Percentiles rank a stretch among this genome's conserved stretches.
phyloP scores from a whole-genome alignment of 331 rosid genomes.

The Arachis monticola region DNA sequence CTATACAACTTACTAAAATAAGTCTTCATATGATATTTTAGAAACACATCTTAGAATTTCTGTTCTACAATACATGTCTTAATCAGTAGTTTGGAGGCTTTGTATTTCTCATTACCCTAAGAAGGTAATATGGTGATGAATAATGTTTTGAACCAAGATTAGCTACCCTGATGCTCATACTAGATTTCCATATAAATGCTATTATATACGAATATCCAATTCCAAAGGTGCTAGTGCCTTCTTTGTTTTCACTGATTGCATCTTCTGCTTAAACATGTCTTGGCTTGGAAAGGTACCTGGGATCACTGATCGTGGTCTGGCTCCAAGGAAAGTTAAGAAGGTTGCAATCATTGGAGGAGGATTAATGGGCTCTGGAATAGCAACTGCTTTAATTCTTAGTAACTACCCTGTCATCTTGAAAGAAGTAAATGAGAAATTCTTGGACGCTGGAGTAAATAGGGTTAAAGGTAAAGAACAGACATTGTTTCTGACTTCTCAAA shows the following conservation, averaged over 20 bases:
- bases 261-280: slow-evolving; percentile 7
- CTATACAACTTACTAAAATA: neutral
- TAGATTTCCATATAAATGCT: neutral
- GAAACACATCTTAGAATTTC: slow-evolving; percentile 22
- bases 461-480: slow-evolving; percentile 69
- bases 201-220: slow-evolving; percentile 13
- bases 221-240: no score
- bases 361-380: slow-evolving; percentile 97
- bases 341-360: slow-evolving; percentile 97
- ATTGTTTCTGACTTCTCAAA: slow-evolving; percentile 34
- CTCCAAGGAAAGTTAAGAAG: slow-evolving; percentile 75
- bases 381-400: slow-evolving; percentile 81
- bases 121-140: neutral
- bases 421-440: slow-evolving; percentile 84
- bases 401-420: slow-evolving; percentile 79
- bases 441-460: slow-evolving; percentile 85
- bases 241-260: no score
- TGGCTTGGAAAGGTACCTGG: slow-evolving; percentile 75
- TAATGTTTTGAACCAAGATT: slow-evolving; percentile 6
- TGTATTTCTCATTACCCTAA: neutral
- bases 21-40: slow-evolving; percentile 2
- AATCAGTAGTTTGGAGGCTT: slow-evolving; percentile 18
- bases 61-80: neutral
- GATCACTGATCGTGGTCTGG: slow-evolving; percentile 80
- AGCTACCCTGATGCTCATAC: slow-evolving; percentile 18